A percentile compares a stretch with the other conserved stretches of the same genome.
Evolutionary conservation across 352 stramenopile species (phyloP).

Genomic region (Peronospora destructor): DNA sequence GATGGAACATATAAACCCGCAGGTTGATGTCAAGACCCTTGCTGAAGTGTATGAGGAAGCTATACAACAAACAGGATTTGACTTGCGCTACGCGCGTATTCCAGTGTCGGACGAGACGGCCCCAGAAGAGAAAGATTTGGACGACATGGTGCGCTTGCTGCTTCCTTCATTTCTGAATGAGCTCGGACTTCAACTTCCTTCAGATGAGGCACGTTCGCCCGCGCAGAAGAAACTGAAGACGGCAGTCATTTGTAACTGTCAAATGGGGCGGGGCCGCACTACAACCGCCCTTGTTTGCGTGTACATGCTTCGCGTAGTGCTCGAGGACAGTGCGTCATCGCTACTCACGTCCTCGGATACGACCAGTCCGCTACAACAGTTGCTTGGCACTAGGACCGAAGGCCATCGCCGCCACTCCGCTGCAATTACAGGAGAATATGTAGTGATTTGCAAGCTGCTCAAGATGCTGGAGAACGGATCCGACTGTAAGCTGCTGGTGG

Average conservation of each 20-base stretch:
- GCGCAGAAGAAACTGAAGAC: constrained; percentile 34
- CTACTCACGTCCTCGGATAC: constrained; percentile 4
- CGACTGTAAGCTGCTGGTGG: constrained; percentile 54
- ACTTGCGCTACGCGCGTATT: constrained; percentile 76
- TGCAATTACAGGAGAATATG: constrained; percentile 50
- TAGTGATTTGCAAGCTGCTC: constrained; percentile 68
- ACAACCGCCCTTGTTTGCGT: constrained; percentile 85
- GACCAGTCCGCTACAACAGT: constrained; percentile 21
- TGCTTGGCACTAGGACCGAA: constrained; percentile 13
- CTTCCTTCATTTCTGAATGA: constrained; percentile 62
- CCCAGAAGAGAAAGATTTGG: constrained; percentile 84
- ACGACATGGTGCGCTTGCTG: constrained; percentile 79
- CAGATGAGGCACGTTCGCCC: constrained; percentile 3
- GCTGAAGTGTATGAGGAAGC: constrained; percentile 64
- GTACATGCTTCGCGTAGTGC: constrained; percentile 76
- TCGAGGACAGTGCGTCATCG: constrained; percentile 36
- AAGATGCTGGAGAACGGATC: constrained; percentile 65
- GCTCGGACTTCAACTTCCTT: constrained; percentile 29
- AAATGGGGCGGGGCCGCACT: constrained; percentile 85
- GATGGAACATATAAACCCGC: constrained; percentile 72
- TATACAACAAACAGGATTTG: constrained; percentile 38
- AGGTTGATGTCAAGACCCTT: constrained; percentile 69
- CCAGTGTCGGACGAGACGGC: constrained; percentile 87
- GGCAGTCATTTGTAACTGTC: constrained; percentile 85
- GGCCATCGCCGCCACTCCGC: constrained; percentile 45